Evolutionary conservation across 306 rosid genomes (phyloP), one percentile per base, ranked within the genome.

Genomic region (Vigna radiata): DNA sequence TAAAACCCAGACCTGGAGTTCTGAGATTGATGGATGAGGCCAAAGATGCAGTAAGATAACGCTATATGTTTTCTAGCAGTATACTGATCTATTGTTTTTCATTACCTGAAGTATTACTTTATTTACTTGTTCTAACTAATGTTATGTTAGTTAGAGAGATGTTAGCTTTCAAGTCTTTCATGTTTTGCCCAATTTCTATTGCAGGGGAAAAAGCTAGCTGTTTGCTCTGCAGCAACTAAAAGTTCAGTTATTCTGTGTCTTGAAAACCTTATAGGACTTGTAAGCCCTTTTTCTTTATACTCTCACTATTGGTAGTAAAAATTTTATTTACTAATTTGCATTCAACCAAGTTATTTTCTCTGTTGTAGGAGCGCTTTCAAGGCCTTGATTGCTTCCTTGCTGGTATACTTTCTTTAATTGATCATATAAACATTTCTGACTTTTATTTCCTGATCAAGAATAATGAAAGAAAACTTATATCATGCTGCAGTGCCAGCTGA

Each of bases 381-480:
- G 55, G 89, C 87, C 98, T 95, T 37, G 98, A 92, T 88, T 95
- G 98, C 88, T 95, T 95, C 88, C 97, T 95, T 77, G 98, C 98
- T 33, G 98, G 97, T 95, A 90, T 77, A 79, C 48, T 58, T 69
- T 78, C 71, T 54, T 61, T 13, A 23, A 67, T 67, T 68, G 19
- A 44, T 67, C 73, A 79, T 81, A 49, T 69, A 8, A 25, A 72
- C 48, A 29, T 49, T 63, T 19, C 60, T 62, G 64, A 82, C 27
- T 2, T 14, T 63, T 76, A 18, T 82, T 55, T 16, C 44, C 27
- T 60, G 61, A 39, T 3, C 68, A 67, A 37, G 69, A 64, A 54
- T 60, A 73, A 63, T 25, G 52, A 11, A 33, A 68, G 23, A 68
- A 44, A 55, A 65, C 49, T 12, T 47, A 48, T 23, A 18, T 55